phyloP scores from a whole-genome alignment of 2,329 filamentous ascomycete species.

The Dryadomyces quercivorus region DNA sequence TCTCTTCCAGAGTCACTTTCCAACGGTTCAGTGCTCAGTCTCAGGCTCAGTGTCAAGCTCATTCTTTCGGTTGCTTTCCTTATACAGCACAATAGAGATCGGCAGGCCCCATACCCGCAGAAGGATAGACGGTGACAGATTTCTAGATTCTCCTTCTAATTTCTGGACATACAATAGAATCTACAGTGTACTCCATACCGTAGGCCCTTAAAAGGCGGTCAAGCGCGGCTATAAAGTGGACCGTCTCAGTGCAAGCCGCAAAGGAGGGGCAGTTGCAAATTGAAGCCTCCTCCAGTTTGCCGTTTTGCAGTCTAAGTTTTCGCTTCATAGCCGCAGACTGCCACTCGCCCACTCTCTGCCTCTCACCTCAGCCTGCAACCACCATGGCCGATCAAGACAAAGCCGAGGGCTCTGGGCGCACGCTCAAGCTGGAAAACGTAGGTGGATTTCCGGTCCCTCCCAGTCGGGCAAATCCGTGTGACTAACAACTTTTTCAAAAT shows the following conservation, averaged over 20 bases:
- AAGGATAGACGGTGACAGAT: too few relatives aligned
- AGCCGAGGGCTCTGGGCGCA: constrained; percentile 9
- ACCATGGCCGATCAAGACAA: constrained; percentile 9
- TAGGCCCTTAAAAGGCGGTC: constrained; percentile 10
- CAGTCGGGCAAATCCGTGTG: background rate
- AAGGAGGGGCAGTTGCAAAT: constrained; percentile 7
- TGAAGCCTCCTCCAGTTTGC: background rate
- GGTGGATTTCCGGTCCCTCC: constrained; percentile 13
- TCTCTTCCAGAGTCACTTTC: too few relatives aligned
- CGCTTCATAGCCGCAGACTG: background rate
- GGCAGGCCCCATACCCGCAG: too few relatives aligned
- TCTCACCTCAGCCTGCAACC: background rate
- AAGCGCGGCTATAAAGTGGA: constrained; percentile 6
- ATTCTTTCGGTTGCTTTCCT: too few relatives aligned
- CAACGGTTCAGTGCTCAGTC: too few relatives aligned
- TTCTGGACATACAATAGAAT: too few relatives aligned
- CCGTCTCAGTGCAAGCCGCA: constrained; percentile 4
- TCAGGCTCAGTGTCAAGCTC: too few relatives aligned
- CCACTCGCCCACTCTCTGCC: background rate
- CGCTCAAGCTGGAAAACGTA: constrained; percentile 20
- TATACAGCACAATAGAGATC: too few relatives aligned
- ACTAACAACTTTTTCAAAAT: background rate
- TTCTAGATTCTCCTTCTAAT: too few relatives aligned
- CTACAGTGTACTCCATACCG: too few relatives aligned
- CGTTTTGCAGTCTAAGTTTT: background rate